Percentiles rank a stretch among this genome's conserved stretches.
phyloP scores from a whole-genome alignment of 164 flowering plant species.

The Chimonanthus praecox region DNA sequence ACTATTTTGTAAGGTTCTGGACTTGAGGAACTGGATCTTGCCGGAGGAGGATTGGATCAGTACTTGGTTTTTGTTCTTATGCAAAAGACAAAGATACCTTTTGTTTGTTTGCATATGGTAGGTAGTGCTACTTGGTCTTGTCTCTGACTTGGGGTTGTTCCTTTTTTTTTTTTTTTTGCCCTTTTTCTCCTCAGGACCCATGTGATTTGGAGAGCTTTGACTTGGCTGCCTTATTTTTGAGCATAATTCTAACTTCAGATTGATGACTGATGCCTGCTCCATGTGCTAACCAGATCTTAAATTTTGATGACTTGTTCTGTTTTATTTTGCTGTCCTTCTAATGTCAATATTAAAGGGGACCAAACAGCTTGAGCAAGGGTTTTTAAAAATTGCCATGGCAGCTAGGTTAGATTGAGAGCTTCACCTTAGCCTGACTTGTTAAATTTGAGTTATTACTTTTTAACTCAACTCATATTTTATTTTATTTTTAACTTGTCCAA shows the following conservation, averaged over 20 bases:
- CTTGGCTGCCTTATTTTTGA: neutral
- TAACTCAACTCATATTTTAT: too few relatives aligned
- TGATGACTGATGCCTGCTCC: neutral
- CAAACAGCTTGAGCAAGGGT: neutral
- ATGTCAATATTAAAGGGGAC: neutral
- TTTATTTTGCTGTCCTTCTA: neutral
- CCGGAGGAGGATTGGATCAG: neutral
- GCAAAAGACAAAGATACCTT: neutral
- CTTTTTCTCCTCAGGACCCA: neutral
- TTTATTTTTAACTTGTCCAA: too few relatives aligned
- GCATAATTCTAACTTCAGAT: neutral
- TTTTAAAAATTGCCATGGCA: too few relatives aligned
- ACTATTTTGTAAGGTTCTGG: neutral
- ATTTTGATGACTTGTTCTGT: neutral
- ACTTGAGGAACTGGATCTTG: neutral
- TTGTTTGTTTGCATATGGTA: slow-evolving; percentile 3
- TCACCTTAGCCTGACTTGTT: too few relatives aligned
- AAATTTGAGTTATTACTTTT: too few relatives aligned
- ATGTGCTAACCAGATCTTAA: neutral
- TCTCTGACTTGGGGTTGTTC: neutral
- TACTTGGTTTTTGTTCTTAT: neutral
- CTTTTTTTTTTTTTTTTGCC: too few relatives aligned
- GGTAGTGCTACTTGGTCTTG: neutral
- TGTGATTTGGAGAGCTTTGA: slow-evolving; percentile 3
- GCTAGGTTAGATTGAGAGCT: too few relatives aligned